Evolutionary conservation across 2,329 filamentous ascomycete genomes (phyloP).

Genomic region (Coniochaeta prunicola): DNA sequence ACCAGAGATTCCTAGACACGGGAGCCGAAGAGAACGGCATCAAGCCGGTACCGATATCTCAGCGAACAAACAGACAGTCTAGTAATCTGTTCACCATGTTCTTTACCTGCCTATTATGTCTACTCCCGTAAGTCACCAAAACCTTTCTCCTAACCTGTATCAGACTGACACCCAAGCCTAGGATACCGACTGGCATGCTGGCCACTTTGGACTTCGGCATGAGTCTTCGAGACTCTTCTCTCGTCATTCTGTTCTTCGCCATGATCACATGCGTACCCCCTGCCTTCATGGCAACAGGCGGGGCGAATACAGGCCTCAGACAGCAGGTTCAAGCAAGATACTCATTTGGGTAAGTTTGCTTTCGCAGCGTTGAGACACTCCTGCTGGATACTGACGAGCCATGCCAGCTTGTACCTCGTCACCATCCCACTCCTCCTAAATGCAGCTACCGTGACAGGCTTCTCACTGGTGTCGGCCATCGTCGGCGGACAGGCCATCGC

Average conservation of each 20-base stretch:
- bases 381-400: neutral
- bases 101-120: slow-evolving; percentile 49
- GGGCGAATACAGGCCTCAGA: slow-evolving; percentile 49
- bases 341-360: slow-evolving; percentile 40
- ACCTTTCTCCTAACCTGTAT: neutral
- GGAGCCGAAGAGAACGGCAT: slow-evolving; percentile 48
- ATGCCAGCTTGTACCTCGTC: slow-evolving; percentile 36
- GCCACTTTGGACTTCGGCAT: slow-evolving; percentile 47
- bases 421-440: slow-evolving; percentile 46
- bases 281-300: slow-evolving; percentile 47
- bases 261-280: slow-evolving; percentile 45
- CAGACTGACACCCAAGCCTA: slow-evolving; percentile 13
- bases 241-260: slow-evolving; percentile 53
- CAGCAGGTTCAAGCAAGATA: slow-evolving; percentile 56
- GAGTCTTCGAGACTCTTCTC: slow-evolving; percentile 44
- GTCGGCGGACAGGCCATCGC: slow-evolving; percentile 47
- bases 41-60: slow-evolving; percentile 45
- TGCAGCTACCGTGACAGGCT: slow-evolving; percentile 49
- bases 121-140: slow-evolving; percentile 42
- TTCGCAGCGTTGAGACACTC: neutral
- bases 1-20: slow-evolving; percentile 31
- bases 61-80: slow-evolving; percentile 44
- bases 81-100: slow-evolving; percentile 54
- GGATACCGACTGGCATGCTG: slow-evolving; percentile 51
- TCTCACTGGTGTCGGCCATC: slow-evolving; percentile 48